phyloP scores from a whole-genome alignment of 2,329 filamentous ascomycete genomes.

The Piedraia hortae region DNA sequence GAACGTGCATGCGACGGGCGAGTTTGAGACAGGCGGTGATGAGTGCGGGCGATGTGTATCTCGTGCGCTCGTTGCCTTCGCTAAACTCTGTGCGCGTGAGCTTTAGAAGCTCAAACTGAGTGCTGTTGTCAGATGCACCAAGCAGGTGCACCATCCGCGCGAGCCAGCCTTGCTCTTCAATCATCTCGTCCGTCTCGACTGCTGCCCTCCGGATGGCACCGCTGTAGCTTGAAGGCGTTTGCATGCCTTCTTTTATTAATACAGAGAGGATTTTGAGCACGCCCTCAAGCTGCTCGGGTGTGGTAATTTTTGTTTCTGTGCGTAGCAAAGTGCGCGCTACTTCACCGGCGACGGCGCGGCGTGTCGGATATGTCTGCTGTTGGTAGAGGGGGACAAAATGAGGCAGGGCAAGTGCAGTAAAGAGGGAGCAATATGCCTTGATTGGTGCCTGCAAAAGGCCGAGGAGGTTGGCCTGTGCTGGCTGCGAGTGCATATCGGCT shows the following conservation, averaged over 20 bases:
- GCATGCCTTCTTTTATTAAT: constrained; percentile 75
- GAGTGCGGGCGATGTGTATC: constrained; percentile 79
- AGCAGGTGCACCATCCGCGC: constrained; percentile 78
- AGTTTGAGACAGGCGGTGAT: constrained; percentile 77
- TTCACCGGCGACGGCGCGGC: constrained; percentile 71
- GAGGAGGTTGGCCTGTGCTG: constrained; percentile 68
- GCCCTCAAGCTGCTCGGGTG: constrained; percentile 55
- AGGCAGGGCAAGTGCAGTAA: constrained; percentile 81
- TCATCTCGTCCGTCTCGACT: constrained; percentile 79
- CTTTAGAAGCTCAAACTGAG: constrained; percentile 71
- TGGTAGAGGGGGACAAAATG: constrained; percentile 77
- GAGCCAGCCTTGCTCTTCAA: constrained; percentile 94
- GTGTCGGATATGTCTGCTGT: constrained; percentile 75
- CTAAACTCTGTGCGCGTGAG: constrained; percentile 61
- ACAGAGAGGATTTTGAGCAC: constrained; percentile 73
- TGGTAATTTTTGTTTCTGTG: constrained; percentile 55
- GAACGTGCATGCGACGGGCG: constrained; percentile 62
- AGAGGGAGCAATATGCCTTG: constrained; percentile 72
- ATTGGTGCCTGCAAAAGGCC: constrained; percentile 75
- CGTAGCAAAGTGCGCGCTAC: constrained; percentile 59
- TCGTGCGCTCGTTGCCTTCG: constrained; percentile 83
- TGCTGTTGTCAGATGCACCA: constrained; percentile 61
- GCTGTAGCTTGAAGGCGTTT: constrained; percentile 54
- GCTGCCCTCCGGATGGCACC: constrained; percentile 44
- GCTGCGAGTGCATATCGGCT: constrained; percentile 71